Evolutionary conservation across 225 moss, liverwort and hornwort species (phyloP), one percentile per base, ranked within the genome.

Genomic region (Anthoceros angustus): DNA sequence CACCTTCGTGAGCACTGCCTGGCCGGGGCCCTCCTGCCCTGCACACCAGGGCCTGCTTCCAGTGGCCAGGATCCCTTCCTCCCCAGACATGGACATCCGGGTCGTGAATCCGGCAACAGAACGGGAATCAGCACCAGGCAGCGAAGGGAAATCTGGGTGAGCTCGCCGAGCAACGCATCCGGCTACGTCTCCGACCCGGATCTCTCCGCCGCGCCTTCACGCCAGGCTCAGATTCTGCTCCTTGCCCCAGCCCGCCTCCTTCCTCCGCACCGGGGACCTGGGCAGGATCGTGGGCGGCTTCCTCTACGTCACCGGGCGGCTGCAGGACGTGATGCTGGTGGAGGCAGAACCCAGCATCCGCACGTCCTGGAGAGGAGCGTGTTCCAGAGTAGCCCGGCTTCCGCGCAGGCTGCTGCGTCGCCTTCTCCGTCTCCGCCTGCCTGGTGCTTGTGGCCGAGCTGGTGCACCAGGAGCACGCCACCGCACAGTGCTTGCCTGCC

Each of bases 71-170:
- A 14, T 70, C 2, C 55, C 40, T 41, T 12, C 39, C 10, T 6
- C 23, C 9, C 9, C 12, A 3, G 70, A 70, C 15, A 63, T 70
- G 63, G 63, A 70, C 63, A 63, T 70, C 11, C 62, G 70, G 42
- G 63, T 70, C 7, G 70, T 70, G 63, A 16, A 63, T 62, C 63
- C 70, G 6, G 62, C 63, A 11, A 63, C 62, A 8, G 43, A n/a
- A 9, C 9, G 61, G 25, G 69, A 62, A 40, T 20, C 25, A 26
- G 43, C 10, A 21, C 25, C 40, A 14, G 70, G 43, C 21, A 46
- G 63, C 32, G 70, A 70, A 42, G 70, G 70, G 70, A 70, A 26
- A 63, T 70, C 8, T 70, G 70, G 70, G 63, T 70, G 25, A 18
- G 63, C 11, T 70, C 70, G 2, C 42, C 62, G 9, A 62, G 62